Percentiles rank a stretch among this genome's conserved stretches.
Conservation (phyloP, 2,329 filamentous ascomycete genomes). For the Pezicula radicicola region DNA sequence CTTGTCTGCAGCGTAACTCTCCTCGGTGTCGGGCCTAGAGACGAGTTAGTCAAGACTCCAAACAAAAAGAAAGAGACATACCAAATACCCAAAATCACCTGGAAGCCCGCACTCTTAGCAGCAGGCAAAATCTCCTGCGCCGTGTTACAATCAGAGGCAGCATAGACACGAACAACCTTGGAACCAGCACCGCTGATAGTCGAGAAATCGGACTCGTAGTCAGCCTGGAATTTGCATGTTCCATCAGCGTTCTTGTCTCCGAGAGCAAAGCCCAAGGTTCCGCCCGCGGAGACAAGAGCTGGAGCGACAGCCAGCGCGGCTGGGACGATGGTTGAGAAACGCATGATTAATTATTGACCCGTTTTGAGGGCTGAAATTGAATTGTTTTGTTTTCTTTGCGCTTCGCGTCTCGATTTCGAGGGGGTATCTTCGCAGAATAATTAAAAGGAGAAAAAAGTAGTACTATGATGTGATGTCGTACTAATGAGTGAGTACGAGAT, state of each 20-base stretch:
- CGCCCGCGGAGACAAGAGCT: constrained; percentile 46
- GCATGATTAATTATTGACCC: neutral
- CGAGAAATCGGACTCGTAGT: constrained; percentile 66
- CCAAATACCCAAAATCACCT: constrained; percentile 71
- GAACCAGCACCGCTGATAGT: constrained; percentile 45
- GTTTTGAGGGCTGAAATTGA: constrained; percentile 1
- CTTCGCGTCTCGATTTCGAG: neutral
- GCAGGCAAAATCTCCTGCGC: constrained; percentile 62
- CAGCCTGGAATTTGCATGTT: constrained; percentile 57
- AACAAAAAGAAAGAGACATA: constrained; percentile 29
- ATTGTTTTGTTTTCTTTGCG: neutral
- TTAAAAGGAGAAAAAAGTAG: constrained; percentile 1
- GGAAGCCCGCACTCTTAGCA: constrained; percentile 60
- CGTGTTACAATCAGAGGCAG: constrained; percentile 63
- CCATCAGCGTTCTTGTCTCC: constrained; percentile 61
- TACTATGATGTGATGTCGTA: constrained; percentile 5
- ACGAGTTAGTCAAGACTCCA: neutral
- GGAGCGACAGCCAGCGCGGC: constrained; percentile 33
- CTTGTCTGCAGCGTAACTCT: constrained; percentile 59
- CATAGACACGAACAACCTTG: constrained; percentile 63
- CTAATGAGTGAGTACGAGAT: constrained; percentile 13
- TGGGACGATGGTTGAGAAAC: constrained; percentile 13
- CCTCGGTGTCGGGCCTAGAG: constrained; percentile 57
- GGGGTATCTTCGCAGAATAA: neutral
- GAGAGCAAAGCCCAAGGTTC: constrained; percentile 62